Evolutionary conservation across 1,139 yeast species (phyloP).

Genomic region (Geotrichum reessii): DNA sequence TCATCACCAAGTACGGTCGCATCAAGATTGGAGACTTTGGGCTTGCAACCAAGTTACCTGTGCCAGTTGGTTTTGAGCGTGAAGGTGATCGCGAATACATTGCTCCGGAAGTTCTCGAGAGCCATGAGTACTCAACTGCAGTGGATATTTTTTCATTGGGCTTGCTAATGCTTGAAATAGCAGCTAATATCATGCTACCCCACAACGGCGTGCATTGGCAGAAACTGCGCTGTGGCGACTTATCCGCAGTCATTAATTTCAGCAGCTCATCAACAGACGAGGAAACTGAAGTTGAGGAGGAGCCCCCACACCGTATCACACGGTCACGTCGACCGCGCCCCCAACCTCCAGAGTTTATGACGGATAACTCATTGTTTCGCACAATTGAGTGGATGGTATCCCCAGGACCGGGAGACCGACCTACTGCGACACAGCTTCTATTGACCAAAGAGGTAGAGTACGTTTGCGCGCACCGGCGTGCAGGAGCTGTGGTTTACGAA

Average conservation of each 20-base stretch:
- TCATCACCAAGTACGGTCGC: slow-evolving; percentile 90
- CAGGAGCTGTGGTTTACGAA: slow-evolving; percentile 94
- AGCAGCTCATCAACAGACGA: slow-evolving; percentile 34
- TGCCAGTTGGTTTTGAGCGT: slow-evolving; percentile 55
- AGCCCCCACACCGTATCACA: not conserved
- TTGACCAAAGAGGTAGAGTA: slow-evolving; percentile 66
- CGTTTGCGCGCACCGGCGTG: slow-evolving; percentile 77
- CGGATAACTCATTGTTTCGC: not conserved
- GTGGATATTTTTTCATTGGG: slow-evolving; percentile 95
- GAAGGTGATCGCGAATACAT: slow-evolving; percentile 97
- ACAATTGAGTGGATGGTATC: not conserved
- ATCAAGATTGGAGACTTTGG: slow-evolving; percentile 83
- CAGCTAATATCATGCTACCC: slow-evolving; percentile 90
- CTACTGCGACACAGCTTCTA: not conserved
- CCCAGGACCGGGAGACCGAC: slow-evolving; percentile 1
- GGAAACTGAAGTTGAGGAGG: not conserved
- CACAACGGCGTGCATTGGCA: slow-evolving; percentile 98
- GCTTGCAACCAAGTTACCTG: slow-evolving; percentile 57
- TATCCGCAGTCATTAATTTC: slow-evolving; percentile 88
- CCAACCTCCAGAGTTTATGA: not conserved
- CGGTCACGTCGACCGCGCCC: not conserved
- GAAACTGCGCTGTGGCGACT: slow-evolving; percentile 86
- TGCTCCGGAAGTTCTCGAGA: slow-evolving; percentile 90
- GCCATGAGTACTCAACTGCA: slow-evolving; percentile 77
- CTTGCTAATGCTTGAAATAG: slow-evolving; percentile 85